phyloP scores from a whole-genome alignment of 2,329 filamentous ascomycete species.

The Penicillium glabrum region DNA sequence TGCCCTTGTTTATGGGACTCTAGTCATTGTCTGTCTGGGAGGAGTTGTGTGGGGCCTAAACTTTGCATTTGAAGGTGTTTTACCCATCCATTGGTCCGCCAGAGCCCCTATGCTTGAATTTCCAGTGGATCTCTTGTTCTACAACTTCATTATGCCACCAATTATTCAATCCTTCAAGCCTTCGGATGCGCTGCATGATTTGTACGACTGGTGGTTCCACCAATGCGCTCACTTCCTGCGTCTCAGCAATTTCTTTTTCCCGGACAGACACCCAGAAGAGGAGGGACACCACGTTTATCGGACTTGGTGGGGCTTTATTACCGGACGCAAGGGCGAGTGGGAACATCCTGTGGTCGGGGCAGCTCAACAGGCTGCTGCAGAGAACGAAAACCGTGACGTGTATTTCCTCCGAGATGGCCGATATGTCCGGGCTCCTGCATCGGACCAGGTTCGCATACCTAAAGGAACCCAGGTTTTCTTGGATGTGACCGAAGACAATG shows the following conservation, averaged over 20 bases:
- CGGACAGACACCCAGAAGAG: constrained; percentile 76
- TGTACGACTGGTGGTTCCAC: constrained; percentile 97
- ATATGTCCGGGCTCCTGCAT: constrained; percentile 90
- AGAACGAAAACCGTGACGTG: constrained; percentile 44
- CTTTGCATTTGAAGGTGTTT: constrained; percentile 65
- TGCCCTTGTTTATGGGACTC: constrained; percentile 87
- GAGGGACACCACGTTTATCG: constrained; percentile 67
- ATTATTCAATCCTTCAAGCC: constrained; percentile 82
- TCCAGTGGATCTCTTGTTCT: constrained; percentile 89
- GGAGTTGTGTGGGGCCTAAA: constrained; percentile 93
- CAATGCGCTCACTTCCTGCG: constrained; percentile 76
- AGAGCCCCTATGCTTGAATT: constrained; percentile 93
- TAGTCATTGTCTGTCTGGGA: constrained; percentile 90
- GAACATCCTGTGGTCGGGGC: constrained; percentile 35
- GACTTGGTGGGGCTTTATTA: constrained; percentile 53
- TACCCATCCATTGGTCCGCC: constrained; percentile 91
- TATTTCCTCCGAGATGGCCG: constrained; percentile 69
- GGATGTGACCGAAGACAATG: constrained; percentile 67
- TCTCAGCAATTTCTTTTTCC: constrained; percentile 90
- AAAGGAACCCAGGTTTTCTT: constrained; percentile 81
- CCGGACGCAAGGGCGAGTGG: constrained; percentile 39
- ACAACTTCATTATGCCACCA: constrained; percentile 92
- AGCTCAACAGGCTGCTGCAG: constrained; percentile 27
- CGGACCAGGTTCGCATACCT: constrained; percentile 90
- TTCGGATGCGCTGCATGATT: constrained; percentile 75